Conservation (phyloP, 2,329 filamentous ascomycete species). For the Cladobotryum mycophilum region DNA sequence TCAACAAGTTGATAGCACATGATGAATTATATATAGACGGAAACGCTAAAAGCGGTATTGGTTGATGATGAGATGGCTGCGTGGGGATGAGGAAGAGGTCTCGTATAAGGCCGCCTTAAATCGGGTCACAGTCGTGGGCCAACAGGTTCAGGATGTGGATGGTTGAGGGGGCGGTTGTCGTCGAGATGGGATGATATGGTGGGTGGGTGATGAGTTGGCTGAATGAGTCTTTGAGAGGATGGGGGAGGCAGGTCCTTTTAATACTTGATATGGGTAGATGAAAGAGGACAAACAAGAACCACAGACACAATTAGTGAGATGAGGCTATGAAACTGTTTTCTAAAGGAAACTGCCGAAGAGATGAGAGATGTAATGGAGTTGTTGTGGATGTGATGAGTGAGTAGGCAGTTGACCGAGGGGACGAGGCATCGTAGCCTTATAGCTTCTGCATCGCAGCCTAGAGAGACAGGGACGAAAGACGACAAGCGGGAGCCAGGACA, state of each 20-base stretch:
- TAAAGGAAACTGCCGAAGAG: slow-evolving; percentile 14
- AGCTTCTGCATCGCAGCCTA: slow-evolving; percentile 29
- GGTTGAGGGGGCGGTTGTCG: background rate
- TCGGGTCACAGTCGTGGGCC: slow-evolving; percentile 6
- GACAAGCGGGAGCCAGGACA: slow-evolving; percentile 7
- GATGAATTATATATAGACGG: slow-evolving; percentile 20
- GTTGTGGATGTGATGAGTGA: slow-evolving; percentile 21
- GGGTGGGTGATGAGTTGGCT: slow-evolving; percentile 3
- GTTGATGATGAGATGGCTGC: slow-evolving; percentile 1
- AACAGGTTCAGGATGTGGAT: background rate
- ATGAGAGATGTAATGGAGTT: slow-evolving; percentile 9
- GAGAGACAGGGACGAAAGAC: slow-evolving; percentile 15
- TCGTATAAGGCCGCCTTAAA: slow-evolving; percentile 1
- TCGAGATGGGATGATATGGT: background rate
- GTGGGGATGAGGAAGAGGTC: background rate
- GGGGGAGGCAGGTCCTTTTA: slow-evolving; percentile 11
- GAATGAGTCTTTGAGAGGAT: background rate
- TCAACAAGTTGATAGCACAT: slow-evolving; percentile 91
- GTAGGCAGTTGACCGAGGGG: slow-evolving; percentile 19
- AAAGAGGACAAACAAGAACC: slow-evolving; percentile 7
- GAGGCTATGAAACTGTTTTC: slow-evolving; percentile 10
- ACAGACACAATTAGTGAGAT: slow-evolving; percentile 6
- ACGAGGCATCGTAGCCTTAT: slow-evolving; percentile 51
- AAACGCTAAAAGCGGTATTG: background rate
- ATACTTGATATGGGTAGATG: background rate